Evolutionary conservation across 331 rosid genomes (phyloP).

Genomic region (Stylosanthes scabra): DNA sequence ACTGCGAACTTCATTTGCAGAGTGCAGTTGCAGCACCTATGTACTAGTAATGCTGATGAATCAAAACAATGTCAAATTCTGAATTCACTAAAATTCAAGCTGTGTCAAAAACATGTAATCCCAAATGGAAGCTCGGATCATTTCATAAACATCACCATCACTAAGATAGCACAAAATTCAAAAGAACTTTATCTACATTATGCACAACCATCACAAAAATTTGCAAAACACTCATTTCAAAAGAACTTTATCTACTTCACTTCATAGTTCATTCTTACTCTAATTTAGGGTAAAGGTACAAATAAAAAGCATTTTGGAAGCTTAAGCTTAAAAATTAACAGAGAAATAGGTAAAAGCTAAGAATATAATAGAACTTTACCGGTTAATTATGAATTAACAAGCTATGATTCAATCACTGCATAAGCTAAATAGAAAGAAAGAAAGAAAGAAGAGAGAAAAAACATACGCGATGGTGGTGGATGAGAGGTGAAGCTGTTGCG

Average conservation of each 20-base stretch:
- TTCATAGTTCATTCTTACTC: background rate
- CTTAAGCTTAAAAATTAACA: background rate
- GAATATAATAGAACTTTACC: background rate
- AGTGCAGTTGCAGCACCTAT: background rate
- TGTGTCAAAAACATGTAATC: too few species aligned
- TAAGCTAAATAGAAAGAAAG: background rate
- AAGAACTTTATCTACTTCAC: slow-evolving; percentile 10
- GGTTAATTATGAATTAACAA: background rate
- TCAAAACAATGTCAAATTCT: slow-evolving; percentile 84
- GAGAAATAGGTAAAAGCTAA: background rate
- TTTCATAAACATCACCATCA: background rate
- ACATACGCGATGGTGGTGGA: too few species aligned
- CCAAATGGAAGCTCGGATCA: too few species aligned
- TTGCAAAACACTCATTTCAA: background rate
- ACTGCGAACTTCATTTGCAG: slow-evolving; percentile 70
- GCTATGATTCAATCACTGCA: slow-evolving; percentile 20
- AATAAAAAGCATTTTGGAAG: background rate
- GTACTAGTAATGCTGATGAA: slow-evolving; percentile 58
- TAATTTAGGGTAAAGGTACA: background rate
- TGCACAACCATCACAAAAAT: slow-evolving; percentile 20
- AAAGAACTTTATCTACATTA: slow-evolving; percentile 17
- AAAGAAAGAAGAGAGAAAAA: background rate
- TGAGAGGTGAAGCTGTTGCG: too few species aligned
- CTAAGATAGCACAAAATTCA: background rate
- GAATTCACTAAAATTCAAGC: slow-evolving; percentile 40